Conservation (phyloP, 768 basidiomycete genomes). For the Suillus decipiens region DNA sequence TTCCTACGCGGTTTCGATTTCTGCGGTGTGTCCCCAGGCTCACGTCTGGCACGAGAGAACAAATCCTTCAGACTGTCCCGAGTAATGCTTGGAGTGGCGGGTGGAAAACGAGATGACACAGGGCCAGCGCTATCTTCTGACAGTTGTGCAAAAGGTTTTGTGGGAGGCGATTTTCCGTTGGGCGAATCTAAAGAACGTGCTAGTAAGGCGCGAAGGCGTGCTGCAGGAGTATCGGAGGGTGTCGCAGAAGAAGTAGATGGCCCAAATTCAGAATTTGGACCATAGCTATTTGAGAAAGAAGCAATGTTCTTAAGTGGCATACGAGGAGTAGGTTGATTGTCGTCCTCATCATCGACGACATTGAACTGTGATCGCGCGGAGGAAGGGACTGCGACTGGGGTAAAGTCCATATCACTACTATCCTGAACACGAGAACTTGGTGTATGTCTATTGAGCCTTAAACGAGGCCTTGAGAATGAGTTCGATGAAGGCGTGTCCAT, state of each 20-base stretch:
- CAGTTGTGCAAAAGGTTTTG: slow-evolving; percentile 22
- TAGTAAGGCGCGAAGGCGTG: slow-evolving; percentile 63
- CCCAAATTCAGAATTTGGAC: slow-evolving; percentile 11
- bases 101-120: slow-evolving; percentile 21
- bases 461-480: slow-evolving; percentile 22
- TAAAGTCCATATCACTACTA: slow-evolving; percentile 17
- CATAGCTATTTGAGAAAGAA: slow-evolving; percentile 14
- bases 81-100: slow-evolving; percentile 46
- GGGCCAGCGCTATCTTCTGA: slow-evolving; percentile 30
- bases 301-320: slow-evolving; percentile 24
- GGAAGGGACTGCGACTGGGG: slow-evolving; percentile 24
- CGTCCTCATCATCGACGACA: slow-evolving; percentile 27
- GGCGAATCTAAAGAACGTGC: slow-evolving; percentile 48
- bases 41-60: slow-evolving; percentile 65
- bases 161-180: slow-evolving; percentile 30
- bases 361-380: slow-evolving; percentile 18
- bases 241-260: slow-evolving; percentile 13
- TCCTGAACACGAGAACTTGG: slow-evolving; percentile 19
- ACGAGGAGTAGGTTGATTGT: slow-evolving; percentile 33
- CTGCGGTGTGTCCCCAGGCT: slow-evolving; percentile 64
- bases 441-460: slow-evolving; percentile 23
- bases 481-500: slow-evolving; percentile 23
- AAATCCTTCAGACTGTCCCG: slow-evolving; percentile 63
- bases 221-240: slow-evolving; percentile 51
- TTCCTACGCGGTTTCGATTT: slow-evolving; percentile 54